A percentile compares a stretch with the other conserved stretches of the same genome.
Conservation (phyloP, 1,284 basidiomycete genomes). For the Vanrija humicola region DNA sequence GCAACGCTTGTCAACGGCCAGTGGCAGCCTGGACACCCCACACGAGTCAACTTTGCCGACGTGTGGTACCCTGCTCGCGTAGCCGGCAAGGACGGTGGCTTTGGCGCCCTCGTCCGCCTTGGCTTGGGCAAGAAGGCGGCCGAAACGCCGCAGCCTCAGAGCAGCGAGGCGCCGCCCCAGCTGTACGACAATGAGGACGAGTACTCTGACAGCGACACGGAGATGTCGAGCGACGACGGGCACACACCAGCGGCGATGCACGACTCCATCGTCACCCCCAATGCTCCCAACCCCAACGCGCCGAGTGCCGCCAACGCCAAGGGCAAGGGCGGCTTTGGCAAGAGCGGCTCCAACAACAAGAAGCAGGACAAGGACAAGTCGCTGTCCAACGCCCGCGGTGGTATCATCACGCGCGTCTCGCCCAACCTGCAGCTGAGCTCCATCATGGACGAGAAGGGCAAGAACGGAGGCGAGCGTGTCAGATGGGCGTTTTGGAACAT, state of each 20-base stretch:
- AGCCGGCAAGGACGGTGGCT: slow-evolving; percentile 24
- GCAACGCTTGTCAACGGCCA: slow-evolving; percentile 41
- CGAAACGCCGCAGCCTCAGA: background rate
- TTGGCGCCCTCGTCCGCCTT: slow-evolving; percentile 27
- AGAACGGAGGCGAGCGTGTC: slow-evolving; percentile 64
- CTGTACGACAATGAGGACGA: slow-evolving; percentile 12
- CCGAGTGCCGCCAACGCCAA: background rate
- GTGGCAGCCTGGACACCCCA: slow-evolving; percentile 33
- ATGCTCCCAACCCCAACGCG: background rate
- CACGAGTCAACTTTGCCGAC: slow-evolving; percentile 35
- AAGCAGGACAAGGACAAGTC: slow-evolving; percentile 12
- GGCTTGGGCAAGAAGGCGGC: slow-evolving; percentile 15
- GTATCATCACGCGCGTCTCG: slow-evolving; percentile 20
- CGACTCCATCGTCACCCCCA: background rate
- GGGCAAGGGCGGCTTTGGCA: slow-evolving; percentile 7
- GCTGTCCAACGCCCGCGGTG: slow-evolving; percentile 10
- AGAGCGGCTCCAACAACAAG: slow-evolving; percentile 6
- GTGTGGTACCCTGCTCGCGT: slow-evolving; percentile 41
- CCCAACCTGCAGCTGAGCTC: slow-evolving; percentile 58
- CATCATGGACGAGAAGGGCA: slow-evolving; percentile 60
- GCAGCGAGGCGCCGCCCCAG: slow-evolving; percentile 5
- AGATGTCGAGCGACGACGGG: slow-evolving; percentile 3
- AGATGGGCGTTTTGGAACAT: slow-evolving; percentile 80
- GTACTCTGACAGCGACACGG: slow-evolving; percentile 12
- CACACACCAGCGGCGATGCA: slow-evolving; percentile 1